Conservation (phyloP, 208 protist genomes). For the Acanthamoeba healyi region DNA sequence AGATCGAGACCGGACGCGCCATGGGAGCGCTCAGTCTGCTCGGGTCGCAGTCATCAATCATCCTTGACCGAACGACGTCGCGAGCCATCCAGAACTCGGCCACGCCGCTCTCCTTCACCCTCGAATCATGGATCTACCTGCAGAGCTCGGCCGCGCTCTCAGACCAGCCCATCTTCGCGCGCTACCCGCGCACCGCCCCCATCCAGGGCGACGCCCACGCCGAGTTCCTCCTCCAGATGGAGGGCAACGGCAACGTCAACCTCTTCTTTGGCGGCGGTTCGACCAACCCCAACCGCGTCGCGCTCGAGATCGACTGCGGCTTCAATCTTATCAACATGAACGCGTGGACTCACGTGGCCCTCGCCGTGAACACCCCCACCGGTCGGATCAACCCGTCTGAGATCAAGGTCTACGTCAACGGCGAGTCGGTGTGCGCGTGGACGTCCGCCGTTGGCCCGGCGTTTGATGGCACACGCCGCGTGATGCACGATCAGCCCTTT, state of each 20-base stretch:
- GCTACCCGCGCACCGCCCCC: neutral
- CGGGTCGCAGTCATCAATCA: neutral
- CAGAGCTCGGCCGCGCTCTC: neutral
- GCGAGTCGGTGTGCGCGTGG: neutral
- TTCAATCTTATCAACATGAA: neutral
- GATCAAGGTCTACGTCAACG: neutral
- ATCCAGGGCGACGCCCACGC: neutral
- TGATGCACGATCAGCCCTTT: slow-evolving; percentile 50
- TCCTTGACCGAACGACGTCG: neutral
- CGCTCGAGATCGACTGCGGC: slow-evolving; percentile 17
- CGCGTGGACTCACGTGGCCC: neutral
- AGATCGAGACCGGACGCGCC: neutral
- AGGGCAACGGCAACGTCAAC: slow-evolving; percentile 47
- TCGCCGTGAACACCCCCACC: neutral
- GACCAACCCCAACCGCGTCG: neutral
- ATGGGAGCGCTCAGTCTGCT: neutral
- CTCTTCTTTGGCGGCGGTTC: slow-evolving; percentile 37
- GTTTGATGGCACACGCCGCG: neutral
- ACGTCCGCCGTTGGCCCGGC: too few species aligned
- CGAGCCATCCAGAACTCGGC: neutral
- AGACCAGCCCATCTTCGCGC: slow-evolving; percentile 19
- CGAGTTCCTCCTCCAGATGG: slow-evolving; percentile 31
- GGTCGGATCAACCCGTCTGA: neutral
- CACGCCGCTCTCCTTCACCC: slow-evolving; percentile 33
- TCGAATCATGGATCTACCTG: neutral